Percentiles rank a stretch among this genome's conserved stretches.
Evolutionary conservation across 345 rosid species (phyloP).

Genomic region (Mangifera indica): DNA sequence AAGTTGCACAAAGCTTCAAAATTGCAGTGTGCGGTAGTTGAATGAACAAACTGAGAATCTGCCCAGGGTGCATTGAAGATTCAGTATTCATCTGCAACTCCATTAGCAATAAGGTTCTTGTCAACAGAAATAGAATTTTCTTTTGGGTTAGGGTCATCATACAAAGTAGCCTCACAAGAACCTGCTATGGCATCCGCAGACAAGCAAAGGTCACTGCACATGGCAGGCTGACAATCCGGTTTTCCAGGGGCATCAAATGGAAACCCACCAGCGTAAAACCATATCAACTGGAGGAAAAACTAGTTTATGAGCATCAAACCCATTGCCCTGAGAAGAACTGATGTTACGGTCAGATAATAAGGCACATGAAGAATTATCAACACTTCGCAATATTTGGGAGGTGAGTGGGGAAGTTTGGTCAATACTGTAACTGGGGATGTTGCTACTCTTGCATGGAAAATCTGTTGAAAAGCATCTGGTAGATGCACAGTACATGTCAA

Average conservation of each 20-base stretch:
- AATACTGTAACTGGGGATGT: background rate
- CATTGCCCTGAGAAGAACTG: background rate
- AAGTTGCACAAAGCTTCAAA: constrained; percentile 21
- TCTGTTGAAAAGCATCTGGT: background rate
- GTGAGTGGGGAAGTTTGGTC: background rate
- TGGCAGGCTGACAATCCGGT: background rate
- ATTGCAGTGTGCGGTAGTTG: constrained; percentile 4
- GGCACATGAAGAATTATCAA: background rate
- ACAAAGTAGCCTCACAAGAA: constrained; percentile 3
- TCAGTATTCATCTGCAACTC: background rate
- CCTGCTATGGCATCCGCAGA: background rate
- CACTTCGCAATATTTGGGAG: background rate
- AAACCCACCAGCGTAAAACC: background rate
- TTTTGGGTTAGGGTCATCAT: constrained; percentile 8
- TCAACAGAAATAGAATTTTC: background rate
- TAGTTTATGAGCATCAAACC: background rate
- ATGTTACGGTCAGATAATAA: background rate
- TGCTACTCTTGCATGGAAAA: background rate
- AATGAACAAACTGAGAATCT: constrained; percentile 7
- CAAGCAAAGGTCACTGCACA: background rate
- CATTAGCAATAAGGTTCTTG: constrained; percentile 8
- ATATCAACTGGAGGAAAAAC: background rate
- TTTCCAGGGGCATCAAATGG: background rate
- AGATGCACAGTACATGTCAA: background rate
- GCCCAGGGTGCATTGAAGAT: constrained; percentile 6